Evolutionary conservation across 73 alveolate genomes (phyloP).

Genomic region (Uronychia binucleata): DNA sequence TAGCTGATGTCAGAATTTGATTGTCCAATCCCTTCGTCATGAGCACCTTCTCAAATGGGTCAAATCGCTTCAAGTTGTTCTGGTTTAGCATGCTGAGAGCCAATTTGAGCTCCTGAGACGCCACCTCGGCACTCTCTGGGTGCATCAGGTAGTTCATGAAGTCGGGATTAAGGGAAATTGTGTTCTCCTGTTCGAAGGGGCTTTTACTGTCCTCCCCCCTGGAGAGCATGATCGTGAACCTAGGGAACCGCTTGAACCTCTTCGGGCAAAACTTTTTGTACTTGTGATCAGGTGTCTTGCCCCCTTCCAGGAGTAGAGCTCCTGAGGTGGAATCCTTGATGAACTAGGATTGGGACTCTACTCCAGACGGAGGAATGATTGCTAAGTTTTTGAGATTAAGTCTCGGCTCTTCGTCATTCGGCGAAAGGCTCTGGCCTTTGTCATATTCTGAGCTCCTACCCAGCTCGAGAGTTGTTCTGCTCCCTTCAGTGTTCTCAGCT

Average conservation of each 20-base stretch:
- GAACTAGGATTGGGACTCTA: too few species aligned
- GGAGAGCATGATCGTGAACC: constrained; percentile 53
- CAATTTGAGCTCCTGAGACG: not conserved
- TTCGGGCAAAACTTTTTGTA: constrained; percentile 39
- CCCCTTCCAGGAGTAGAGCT: too few species aligned
- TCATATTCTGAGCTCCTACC: too few species aligned
- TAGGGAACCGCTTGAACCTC: constrained; percentile 62
- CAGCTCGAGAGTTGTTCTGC: too few species aligned
- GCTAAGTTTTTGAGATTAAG: too few species aligned
- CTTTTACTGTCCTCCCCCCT: constrained; percentile 27
- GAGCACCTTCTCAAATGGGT: constrained; percentile 48
- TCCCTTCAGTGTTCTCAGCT: too few species aligned
- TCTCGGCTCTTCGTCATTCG: too few species aligned
- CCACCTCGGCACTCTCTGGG: constrained; percentile 13
- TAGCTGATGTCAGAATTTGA: constrained; percentile 32
- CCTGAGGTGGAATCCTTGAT: too few species aligned
- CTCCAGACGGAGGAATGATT: too few species aligned
- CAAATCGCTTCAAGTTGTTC: constrained; percentile 31
- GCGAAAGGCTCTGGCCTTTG: too few species aligned
- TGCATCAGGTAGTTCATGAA: constrained; percentile 58
- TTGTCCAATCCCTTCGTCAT: constrained; percentile 47
- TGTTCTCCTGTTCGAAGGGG: constrained; percentile 37
- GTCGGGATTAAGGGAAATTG: constrained; percentile 56
- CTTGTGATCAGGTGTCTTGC: too few species aligned
- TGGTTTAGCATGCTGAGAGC: constrained; percentile 5